Evolutionary conservation across 2,329 filamentous ascomycete genomes (phyloP), one percentile per base, ranked within the genome.

Genomic region (Penicillium sp.): DNA sequence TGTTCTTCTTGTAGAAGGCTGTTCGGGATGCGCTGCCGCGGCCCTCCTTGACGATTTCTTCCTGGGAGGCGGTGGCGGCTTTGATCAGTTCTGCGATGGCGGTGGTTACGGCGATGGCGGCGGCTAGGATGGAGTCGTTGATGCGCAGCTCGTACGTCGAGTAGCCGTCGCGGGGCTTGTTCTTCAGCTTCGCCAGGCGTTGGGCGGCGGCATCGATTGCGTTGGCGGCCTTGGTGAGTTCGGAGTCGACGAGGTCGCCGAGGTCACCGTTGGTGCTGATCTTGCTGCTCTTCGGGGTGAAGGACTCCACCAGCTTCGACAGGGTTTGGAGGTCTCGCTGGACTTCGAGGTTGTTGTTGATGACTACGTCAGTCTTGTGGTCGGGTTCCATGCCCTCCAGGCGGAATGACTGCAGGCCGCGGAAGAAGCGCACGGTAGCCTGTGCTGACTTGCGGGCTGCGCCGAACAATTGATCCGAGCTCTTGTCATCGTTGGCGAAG

Each of bases 1-100:
- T 99, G 83, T 99, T 97, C 81, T 97, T 97, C 84, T 97, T 97
- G 87, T 99, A 99, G 75, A 99, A 99, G 21, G 92, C 92, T 2
- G 92, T 95, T 54, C 88, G 85, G 40, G 91, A 95, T 48, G 90
- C 91, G 23, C 88, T 89, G 31, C 94, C 94, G 18, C 90, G 88
- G 7, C 94, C 94, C 59, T 96, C 91, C 61, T 92, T 88, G 39
- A 99, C 94, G 69, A 99, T 99, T 77, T 99, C 94, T 72, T 96
- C 87, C 73, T 99, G 94, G 1, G 93, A 95, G 16, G 84, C 87
- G 0, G 93, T 95, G 6, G 94, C 94, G 1, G 94, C 94, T 75
- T 94, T 93, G 81, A 99, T 97, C 54, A 99, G 84, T 71, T 91
- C 88, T 0, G 91, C 90, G 67, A 99, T 97, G 33, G 94, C 94